A percentile compares a stretch with the other conserved stretches of the same genome.
These are phyloP conservation scores for Xerocomellus chrysenteron DNA, from an alignment of 768 basidiomycete species.

Conservation along the genomic window DNA sequence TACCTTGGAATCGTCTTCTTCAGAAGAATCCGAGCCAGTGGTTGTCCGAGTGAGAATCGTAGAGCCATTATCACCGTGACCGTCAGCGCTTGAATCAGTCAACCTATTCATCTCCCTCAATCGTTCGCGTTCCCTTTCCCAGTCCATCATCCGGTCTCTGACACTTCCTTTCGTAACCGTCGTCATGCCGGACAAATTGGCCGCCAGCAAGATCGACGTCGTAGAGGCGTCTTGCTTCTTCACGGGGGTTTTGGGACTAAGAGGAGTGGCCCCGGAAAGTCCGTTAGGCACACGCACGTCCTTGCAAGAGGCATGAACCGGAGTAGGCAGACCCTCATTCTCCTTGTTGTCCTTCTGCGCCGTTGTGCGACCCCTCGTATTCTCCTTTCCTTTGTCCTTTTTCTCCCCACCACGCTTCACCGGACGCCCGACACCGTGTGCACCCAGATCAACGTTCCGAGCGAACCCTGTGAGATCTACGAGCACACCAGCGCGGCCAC, in stretches of 20 bases:
- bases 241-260: slow-evolving; percentile 16
- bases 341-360: slow-evolving; percentile 31
- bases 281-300: slow-evolving; percentile 2
- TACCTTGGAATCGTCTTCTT: slow-evolving; percentile 27
- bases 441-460: slow-evolving; percentile 32
- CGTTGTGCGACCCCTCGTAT: slow-evolving; percentile 18
- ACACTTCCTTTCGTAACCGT: slow-evolving; percentile 33
- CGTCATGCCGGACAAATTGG: slow-evolving; percentile 19
- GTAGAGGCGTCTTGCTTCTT: slow-evolving; percentile 14
- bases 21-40: slow-evolving; percentile 19
- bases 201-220: slow-evolving; percentile 8
- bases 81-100: slow-evolving; percentile 51
- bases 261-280: not conserved
- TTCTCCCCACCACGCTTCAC: slow-evolving; percentile 25
- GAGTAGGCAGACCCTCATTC: slow-evolving; percentile 15
- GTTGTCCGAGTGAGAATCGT: slow-evolving; percentile 18
- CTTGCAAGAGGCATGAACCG: slow-evolving; percentile 5
- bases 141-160: slow-evolving; percentile 66
- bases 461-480: slow-evolving; percentile 41
- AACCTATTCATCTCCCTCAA: slow-evolving; percentile 66
- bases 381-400: slow-evolving; percentile 24
- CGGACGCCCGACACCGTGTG: slow-evolving; percentile 28
- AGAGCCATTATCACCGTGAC: slow-evolving; percentile 38
- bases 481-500: slow-evolving; percentile 34
- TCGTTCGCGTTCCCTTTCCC: slow-evolving; percentile 71